Evolutionary conservation across 768 basidiomycete genomes (phyloP), one percentile per base, ranked within the genome.

Genomic region (Ephemerocybe angulata): DNA sequence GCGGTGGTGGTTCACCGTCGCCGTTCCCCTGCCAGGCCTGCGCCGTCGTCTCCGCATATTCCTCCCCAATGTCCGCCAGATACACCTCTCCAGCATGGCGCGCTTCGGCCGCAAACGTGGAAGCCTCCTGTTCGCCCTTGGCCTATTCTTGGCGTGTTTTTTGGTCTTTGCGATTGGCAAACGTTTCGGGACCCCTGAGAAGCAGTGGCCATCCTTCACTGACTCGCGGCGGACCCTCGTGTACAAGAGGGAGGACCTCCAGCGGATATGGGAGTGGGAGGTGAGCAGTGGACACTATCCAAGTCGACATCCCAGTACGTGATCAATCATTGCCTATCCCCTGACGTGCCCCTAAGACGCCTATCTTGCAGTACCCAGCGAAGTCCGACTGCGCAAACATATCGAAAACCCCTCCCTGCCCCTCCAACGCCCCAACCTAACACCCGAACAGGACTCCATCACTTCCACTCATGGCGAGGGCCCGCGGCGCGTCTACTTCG

Each of bases 251-350:
- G 84, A 88, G 54, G 93, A 98, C 64, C 67, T 97, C 38, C 90
- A 88, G 63, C 79, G 87, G 54, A 90, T 99, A 69, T 98, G 95
- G 95, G 77, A 86, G 57, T 98, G 94, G 94, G 96, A 99, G 72
- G 81, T 98, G 54, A 75, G 84, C 29, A 90, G 91, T 58, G 97
- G 97, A 1, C 94, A 97, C 72, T 93, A 93, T 75, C 96, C 96
- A 8, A 94, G 90, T 70, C 78, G 82, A 52, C 79, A 82, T 54
- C 77, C 79, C 62, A 81, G 94, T 93, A 70, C 65, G 90, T 79
- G 52, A n/a, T n/a, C n/a, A n/a, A n/a, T 43, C 50, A 15, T 21
- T 24, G 6, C 27, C 12, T 21, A 49, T 43, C 8, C 30, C 27
- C 21, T 24, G 29, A 44, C 46, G 29, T 22, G 42, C 27, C 37